Base-by-base conservation (phyloP, 257 asterid genomes). In the Solanum clarkiae region DNA sequence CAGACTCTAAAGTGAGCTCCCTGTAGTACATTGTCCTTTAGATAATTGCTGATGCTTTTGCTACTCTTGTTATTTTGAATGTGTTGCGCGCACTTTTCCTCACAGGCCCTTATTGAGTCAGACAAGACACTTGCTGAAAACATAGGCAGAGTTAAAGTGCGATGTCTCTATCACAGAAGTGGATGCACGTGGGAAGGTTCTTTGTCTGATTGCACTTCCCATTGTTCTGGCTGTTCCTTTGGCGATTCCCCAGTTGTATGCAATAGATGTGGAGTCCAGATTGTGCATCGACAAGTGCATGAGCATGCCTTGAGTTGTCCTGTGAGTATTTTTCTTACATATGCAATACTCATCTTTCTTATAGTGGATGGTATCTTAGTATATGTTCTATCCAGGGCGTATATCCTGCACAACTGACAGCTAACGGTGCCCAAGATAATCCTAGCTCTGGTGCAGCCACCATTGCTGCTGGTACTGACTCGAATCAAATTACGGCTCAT, bases 171-270 rank as follows among this genome's bases (percentile, higher is more conserved):
- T 91, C 94, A 91, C 84, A 88, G 94, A 82, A 96, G 98, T 89
- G 98, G 99, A 84, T 96, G 99, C 91, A 83, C 95, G 22, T 96
- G 99, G 99, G 97, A 95, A 89, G 99, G 99, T 36, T 62, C 91
- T 49, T 84, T 96, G 24, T 88, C 96, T 40, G 98, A 96, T 59
- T 90, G 97, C 83, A 80, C 93, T 45, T 86, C 94, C 63, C 99
- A 96, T 86, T 95, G 97, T 86, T 86, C 97, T 71, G 90, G 86
- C 24, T 96, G 98, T 81, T 69, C 96, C 84, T 95, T 92, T 89
- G 99, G 98, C 54, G 90, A 91, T 81, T 93, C 98, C 36, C 96
- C 98, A 5, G 98, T 96, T 59, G 88, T 96, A 87, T 96, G 99
- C 92, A 92, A 95, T 88, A 87, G 94, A 87, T 96, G 99, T 84